A percentile compares a stretch with the other conserved stretches of the same genome.
Conservation (phyloP, 2,329 filamentous ascomycete species). For the Ophiostoma perfectum region DNA sequence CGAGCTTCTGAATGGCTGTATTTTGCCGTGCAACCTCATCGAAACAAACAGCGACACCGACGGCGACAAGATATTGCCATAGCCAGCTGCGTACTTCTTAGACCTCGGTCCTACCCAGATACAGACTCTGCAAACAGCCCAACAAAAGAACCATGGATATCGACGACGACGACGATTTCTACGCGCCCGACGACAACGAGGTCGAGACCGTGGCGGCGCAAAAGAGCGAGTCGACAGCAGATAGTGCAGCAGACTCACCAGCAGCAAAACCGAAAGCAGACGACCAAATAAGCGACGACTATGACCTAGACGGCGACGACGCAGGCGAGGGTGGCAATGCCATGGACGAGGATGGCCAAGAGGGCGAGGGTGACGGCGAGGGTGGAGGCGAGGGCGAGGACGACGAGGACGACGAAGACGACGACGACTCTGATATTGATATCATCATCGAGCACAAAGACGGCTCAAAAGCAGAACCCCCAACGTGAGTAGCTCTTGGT, state of each 20-base stretch:
- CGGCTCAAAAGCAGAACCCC: conserved; percentile 54
- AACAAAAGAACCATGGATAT: conserved; percentile 50
- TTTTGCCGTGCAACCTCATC: background rate
- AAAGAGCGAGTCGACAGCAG: conserved; percentile 28
- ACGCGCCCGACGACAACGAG: conserved; percentile 54
- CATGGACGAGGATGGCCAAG: conserved; percentile 48
- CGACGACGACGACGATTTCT: conserved; percentile 64
- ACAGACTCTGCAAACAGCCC: background rate
- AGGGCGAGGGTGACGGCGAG: conserved; percentile 33
- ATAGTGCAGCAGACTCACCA: background rate
- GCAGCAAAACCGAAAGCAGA: conserved; percentile 40
- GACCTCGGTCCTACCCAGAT: background rate
- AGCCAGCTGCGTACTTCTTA: background rate
- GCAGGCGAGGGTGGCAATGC: conserved; percentile 53
- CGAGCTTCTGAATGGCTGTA: conserved; percentile 12
- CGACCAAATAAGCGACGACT: conserved; percentile 44
- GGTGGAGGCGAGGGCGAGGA: conserved; percentile 47
- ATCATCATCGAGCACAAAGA: conserved; percentile 65
- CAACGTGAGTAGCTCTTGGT: conserved; percentile 44
- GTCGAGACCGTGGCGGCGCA: conserved; percentile 28
- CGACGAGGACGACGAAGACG: conserved; percentile 51
- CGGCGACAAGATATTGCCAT: too few relatives aligned
- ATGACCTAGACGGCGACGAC: conserved; percentile 53
- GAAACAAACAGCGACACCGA: background rate
- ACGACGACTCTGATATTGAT: conserved; percentile 52